Evolutionary conservation across 495 filamentous ascomycete species (phyloP), one percentile per base, ranked within the genome.

Genomic region (Aspergillus panamensis): DNA sequence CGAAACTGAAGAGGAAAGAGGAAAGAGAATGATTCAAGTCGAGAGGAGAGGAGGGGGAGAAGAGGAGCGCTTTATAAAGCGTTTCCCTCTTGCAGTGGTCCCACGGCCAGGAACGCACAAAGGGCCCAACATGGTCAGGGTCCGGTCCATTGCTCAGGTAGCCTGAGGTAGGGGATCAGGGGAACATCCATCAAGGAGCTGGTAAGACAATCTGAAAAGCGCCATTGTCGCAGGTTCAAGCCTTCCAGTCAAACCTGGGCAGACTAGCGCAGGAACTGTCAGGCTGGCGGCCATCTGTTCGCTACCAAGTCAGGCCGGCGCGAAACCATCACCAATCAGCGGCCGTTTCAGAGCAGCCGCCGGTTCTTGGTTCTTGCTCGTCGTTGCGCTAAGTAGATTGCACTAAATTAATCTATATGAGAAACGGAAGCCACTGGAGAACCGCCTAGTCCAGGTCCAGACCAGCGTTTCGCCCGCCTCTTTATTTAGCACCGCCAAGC

Each of bases 191-290:
- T 2, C 25, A 39, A 39, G 35, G 10, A 39, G 35, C 8, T n/a
- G 20, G 56, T 58, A 58, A 58, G 56, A 58, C 56, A 58, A 52
- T 6, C 39, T 58, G 56, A 58, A 47, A 44, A 58, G 49, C 56
- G 40, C 56, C 56, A 58, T 58, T 58, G 56, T 58, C 56, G 42
- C 56, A 58, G 48, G 35, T 52, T 57, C 55, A 43, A 57, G 55
- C 37, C 51, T 33, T 40, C 35, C 35, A 39, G 10, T 39, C 6
- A 39, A 8, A 8, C 35, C 16, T 21, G 42, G 42, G 19, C 19
- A 16, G 20, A 20, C 42, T 45, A 45, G 20, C 29, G 20, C 37
- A 43, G 53, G 43, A 20, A 39, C 25, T 12, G 6, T 19, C 29
- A 33, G 40, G 19, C 9, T 16, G 17, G n/a, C 9, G 4, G 42